phyloP scores from a whole-genome alignment of 2,329 filamentous ascomycete genomes.

The Kalmusia sp. region DNA sequence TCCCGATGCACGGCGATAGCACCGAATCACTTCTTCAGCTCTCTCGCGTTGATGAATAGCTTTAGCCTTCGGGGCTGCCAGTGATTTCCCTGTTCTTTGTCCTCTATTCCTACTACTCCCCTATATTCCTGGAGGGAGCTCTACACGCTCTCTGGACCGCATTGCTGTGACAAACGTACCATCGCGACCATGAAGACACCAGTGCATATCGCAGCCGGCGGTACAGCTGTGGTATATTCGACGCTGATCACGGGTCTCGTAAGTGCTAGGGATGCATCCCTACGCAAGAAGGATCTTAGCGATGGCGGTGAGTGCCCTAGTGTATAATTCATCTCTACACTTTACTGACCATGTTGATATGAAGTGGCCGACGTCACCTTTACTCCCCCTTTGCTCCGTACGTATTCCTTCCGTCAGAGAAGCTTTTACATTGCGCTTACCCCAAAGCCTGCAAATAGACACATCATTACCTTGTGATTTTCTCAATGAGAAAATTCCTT shows the following conservation, averaged over 20 bases:
- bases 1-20: background rate
- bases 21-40: background rate
- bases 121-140: background rate
- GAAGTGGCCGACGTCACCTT: background rate
- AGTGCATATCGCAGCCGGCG: background rate
- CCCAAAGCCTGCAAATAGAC: no score
- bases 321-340: background rate
- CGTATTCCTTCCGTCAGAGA: background rate
- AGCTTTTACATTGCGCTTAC: no score
- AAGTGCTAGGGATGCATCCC: background rate
- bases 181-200: background rate
- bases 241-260: background rate
- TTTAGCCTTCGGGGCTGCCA: background rate
- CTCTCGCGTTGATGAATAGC: background rate
- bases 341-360: background rate
- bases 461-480: no score
- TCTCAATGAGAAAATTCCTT: no score
- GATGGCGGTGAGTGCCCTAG: background rate
- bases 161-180: background rate
- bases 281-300: background rate
- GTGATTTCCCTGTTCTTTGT: background rate
- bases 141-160: background rate
- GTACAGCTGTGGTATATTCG: background rate
- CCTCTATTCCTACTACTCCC: background rate
- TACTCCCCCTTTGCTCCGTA: background rate